These are phyloP conservation scores for Sanghuangporus weigelae DNA, from an alignment of 1,284 basidiomycete genomes.

Conservation along the genomic window DNA sequence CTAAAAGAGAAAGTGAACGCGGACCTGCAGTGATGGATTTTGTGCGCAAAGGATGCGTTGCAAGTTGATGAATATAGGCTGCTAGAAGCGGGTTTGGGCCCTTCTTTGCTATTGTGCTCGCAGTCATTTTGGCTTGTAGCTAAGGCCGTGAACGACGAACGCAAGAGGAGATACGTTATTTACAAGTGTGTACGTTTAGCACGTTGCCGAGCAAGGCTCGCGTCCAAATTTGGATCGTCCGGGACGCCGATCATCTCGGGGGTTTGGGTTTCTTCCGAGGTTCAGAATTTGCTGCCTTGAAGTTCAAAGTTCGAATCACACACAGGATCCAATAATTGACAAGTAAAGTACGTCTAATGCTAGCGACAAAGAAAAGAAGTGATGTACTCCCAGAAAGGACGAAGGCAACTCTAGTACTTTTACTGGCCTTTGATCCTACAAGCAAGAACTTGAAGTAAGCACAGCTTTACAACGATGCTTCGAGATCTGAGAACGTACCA, in stretches of 20 bases:
- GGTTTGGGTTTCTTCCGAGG: no score
- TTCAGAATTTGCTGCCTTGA: no score
- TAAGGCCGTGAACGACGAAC: not conserved
- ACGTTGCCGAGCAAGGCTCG: not conserved
- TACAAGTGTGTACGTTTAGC: not conserved
- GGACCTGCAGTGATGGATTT: conserved; percentile 68
- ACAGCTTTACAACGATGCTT: conserved; percentile 3
- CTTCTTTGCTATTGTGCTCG: conserved; percentile 29
- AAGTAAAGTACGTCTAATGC: no score
- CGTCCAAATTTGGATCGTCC: not conserved
- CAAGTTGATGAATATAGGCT: conserved; percentile 59
- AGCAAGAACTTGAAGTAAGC: not conserved
- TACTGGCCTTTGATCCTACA: conserved; percentile 30
- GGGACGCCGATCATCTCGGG: not conserved
- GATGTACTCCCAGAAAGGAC: not conserved
- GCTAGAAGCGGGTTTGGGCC: conserved; percentile 51
- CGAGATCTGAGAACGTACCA: conserved; percentile 45
- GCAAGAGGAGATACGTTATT: not conserved
- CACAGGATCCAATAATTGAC: not conserved
- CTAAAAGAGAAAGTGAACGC: conserved; percentile 18
- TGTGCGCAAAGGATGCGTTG: conserved; percentile 63
- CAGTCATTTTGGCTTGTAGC: conserved; percentile 22
- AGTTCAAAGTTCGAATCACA: no score
- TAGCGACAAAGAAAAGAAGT: no score
- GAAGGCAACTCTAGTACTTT: not conserved